These are phyloP conservation scores for Tolypocladium capitatum DNA, from an alignment of 2,329 filamentous ascomycete genomes.

Conservation along the genomic window DNA sequence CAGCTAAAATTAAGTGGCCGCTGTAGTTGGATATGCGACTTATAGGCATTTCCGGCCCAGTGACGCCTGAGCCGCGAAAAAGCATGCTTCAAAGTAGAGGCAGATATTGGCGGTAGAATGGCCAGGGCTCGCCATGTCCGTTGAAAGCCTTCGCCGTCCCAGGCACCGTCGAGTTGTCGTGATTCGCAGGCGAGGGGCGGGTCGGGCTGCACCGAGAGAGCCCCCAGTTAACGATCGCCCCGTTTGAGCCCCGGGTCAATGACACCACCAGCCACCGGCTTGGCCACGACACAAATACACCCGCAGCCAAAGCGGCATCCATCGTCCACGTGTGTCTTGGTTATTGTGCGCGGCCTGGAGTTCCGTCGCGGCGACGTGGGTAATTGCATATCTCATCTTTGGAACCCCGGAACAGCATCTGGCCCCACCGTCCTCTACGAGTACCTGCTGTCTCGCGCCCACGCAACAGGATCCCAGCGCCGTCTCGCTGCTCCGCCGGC, in stretches of 20 bases:
- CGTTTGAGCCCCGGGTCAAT: not conserved
- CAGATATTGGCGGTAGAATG: not conserved
- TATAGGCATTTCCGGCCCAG: not conserved
- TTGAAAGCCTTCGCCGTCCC: not conserved
- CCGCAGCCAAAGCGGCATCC: not conserved
- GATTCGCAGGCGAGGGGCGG: not conserved
- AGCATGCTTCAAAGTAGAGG: not conserved
- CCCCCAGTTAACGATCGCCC: not conserved
- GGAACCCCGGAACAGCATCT: not conserved
- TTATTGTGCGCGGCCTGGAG: not conserved
- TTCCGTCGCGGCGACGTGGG: not conserved
- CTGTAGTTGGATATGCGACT: not conserved
- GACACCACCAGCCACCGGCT: conserved; percentile 5
- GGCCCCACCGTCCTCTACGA: no score
- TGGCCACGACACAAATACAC: not conserved
- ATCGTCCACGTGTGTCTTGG: not conserved
- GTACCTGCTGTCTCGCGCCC: conserved; percentile 2
- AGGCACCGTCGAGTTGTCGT: not conserved
- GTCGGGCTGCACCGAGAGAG: not conserved
- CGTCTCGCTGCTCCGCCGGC: conserved; percentile 8
- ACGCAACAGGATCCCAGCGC: conserved; percentile 8
- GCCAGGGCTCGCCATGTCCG: not conserved
- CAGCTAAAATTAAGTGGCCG: conserved; percentile 5
- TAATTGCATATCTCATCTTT: conserved; percentile 5
- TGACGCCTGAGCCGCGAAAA: not conserved